Base-by-base conservation (phyloP, 768 basidiomycete genomes). In the Clavulina sp. region DNA sequence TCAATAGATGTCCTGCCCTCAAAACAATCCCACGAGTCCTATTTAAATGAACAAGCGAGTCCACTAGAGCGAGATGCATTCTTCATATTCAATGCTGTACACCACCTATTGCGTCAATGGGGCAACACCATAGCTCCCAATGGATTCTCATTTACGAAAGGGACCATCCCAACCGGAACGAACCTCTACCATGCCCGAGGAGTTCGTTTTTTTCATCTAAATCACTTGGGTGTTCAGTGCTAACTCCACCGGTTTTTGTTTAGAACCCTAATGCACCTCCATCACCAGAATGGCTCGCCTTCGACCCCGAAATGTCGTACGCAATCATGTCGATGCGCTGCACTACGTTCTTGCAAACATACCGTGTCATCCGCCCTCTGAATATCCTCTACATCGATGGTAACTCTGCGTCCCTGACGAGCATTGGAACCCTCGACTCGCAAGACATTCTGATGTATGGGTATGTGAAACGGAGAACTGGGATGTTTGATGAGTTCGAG, bases 261-360 rank as follows among this genome's bases (percentile, higher is more conserved):
- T 19, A 57, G 49, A 59, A 58, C 23, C 16, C 40, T 9, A 23
- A 33, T n/a, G 41, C 18, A 9, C 59, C 54, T 44, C 57, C 57
- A 5, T 58, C 55, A 18, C 59, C 60, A 5, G 62, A 62, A 52
- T 62, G 60, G 61, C 55, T 63, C 3, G 60, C 62, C 2, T 62
- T 57, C 48, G 61, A 63, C 34, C 41, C 56, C 1, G 59, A 61
- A 50, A 63, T 63, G 61, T 51, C 48, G 6, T 56, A 52, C 21
- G 61, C 54, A 13, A 60, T 63, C 41, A 61, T 61, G 60, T 40
- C 55, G 31, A 49, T 54, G 1, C 52, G 46, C 3, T 52, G 58
- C 1, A 31, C 52, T 24, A 60, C 58, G 6, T 51, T 56, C n/a
- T 34, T 63, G 4, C 24, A 49, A 4, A 62, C 61, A 0, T 63